A percentile compares a stretch with the other conserved stretches of the same genome.
phyloP scores from a whole-genome alignment of 495 filamentous ascomycete genomes.

The Daldinia childiae region DNA sequence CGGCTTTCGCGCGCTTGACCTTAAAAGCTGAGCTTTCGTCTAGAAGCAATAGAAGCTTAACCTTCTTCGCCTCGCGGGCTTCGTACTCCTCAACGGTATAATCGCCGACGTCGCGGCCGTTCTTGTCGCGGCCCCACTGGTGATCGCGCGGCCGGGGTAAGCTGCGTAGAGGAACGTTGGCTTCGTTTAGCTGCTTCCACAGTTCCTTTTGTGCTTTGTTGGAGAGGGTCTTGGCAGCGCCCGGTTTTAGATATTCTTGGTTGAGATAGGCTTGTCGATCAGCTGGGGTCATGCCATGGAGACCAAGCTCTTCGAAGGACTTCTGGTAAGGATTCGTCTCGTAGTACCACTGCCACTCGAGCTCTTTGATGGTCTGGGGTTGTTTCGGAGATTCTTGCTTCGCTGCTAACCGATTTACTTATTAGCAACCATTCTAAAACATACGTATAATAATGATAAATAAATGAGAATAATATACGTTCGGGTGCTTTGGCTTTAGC shows the following conservation, averaged over 20 bases:
- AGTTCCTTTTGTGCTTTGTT: slow-evolving; percentile 59
- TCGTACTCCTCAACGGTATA: slow-evolving; percentile 54
- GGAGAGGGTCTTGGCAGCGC: slow-evolving; percentile 44
- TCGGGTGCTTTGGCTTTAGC: slow-evolving; percentile 41
- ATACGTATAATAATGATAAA: background rate
- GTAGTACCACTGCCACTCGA: slow-evolving; percentile 48
- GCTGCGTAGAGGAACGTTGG: slow-evolving; percentile 53
- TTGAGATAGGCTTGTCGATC: slow-evolving; percentile 52
- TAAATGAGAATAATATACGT: slow-evolving; percentile 30
- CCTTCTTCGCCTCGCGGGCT: slow-evolving; percentile 43
- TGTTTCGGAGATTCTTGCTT: slow-evolving; percentile 36
- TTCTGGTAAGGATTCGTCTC: slow-evolving; percentile 52
- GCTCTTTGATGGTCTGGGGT: slow-evolving; percentile 50
- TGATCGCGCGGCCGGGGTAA: slow-evolving; percentile 41
- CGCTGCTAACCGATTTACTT: slow-evolving; percentile 15
- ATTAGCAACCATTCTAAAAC: slow-evolving; percentile 14
- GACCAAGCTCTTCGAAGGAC: slow-evolving; percentile 44
- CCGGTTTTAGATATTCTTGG: slow-evolving; percentile 46
- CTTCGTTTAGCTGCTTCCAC: slow-evolving; percentile 58
- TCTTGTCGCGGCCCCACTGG: slow-evolving; percentile 55
- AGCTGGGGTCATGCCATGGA: slow-evolving; percentile 48
- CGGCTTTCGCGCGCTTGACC: slow-evolving; percentile 39
- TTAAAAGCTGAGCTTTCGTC: slow-evolving; percentile 46
- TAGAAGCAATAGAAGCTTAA: slow-evolving; percentile 43
- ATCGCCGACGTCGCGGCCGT: slow-evolving; percentile 51